These are phyloP conservation scores for Hypoxylon sp. DNA, from an alignment of 2,329 filamentous ascomycete genomes.

Conservation along the genomic window DNA sequence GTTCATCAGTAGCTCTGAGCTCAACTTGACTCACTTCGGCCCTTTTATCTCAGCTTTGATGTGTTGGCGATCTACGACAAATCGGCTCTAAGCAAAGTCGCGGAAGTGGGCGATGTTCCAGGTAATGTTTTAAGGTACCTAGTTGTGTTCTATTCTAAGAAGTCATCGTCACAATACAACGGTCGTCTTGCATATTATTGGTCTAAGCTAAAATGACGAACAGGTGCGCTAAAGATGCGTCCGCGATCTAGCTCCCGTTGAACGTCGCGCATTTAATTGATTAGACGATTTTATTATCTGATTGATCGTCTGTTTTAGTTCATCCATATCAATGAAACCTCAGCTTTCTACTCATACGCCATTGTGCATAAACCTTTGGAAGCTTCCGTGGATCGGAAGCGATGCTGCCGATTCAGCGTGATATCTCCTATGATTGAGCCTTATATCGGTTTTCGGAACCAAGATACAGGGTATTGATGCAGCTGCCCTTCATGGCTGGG, in stretches of 20 bases:
- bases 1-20: background rate
- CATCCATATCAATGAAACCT: conserved; percentile 1
- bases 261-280: background rate
- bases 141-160: background rate
- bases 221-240: background rate
- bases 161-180: conserved; percentile 4
- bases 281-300: background rate
- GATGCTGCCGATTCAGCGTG: conserved; percentile 16
- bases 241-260: background rate
- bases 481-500: conserved; percentile 28
- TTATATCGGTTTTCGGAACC: conserved; percentile 41
- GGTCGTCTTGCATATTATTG: conserved; percentile 9
- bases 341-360: conserved; percentile 3
- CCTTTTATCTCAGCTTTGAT: background rate
- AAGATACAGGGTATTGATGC: conserved; percentile 28
- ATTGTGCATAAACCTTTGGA: conserved; percentile 4
- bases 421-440: conserved; percentile 1
- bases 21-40: background rate
- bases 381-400: conserved; percentile 26
- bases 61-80: background rate
- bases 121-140: background rate
- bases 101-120: background rate
- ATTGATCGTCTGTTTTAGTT: conserved; percentile 5
- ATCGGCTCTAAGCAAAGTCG: background rate
- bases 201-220: conserved; percentile 15